These are phyloP conservation scores for Simmondsia chinensis DNA, from an alignment of 148 eudicot genomes.

Conservation along the genomic window DNA sequence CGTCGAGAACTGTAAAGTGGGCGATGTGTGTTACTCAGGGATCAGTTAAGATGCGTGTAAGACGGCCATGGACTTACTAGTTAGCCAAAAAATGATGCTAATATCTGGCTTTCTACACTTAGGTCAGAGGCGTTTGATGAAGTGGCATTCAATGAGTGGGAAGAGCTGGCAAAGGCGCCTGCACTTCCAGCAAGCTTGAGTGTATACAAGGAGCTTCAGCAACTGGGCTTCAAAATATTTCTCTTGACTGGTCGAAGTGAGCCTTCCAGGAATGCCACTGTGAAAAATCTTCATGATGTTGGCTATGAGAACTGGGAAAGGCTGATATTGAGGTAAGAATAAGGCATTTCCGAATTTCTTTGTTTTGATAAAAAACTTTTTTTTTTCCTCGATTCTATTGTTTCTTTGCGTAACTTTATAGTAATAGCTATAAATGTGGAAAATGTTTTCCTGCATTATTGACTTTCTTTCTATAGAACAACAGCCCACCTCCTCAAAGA, in stretches of 20 bases:
- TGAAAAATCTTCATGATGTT: slow-evolving; percentile 33
- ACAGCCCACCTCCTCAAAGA: too few relatives aligned
- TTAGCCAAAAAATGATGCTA: not conserved
- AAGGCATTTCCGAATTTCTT: too few relatives aligned
- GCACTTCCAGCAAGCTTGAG: slow-evolving; percentile 62
- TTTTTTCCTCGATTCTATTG: too few relatives aligned
- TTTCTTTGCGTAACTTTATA: too few relatives aligned
- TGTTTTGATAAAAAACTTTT: too few relatives aligned
- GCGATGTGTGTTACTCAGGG: too few relatives aligned
- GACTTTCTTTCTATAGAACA: too few relatives aligned
- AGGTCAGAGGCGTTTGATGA: slow-evolving; percentile 59
- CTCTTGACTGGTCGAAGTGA: slow-evolving; percentile 78
- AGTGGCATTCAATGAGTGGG: slow-evolving; percentile 44
- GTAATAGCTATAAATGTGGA: too few relatives aligned
- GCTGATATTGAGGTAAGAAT: slow-evolving; percentile 79
- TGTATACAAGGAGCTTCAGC: slow-evolving; percentile 57
- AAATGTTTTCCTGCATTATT: too few relatives aligned
- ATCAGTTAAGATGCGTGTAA: too few relatives aligned
- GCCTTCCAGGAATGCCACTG: slow-evolving; percentile 43
- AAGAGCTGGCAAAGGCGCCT: slow-evolving; percentile 48
- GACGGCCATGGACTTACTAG: not conserved
- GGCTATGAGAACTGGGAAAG: slow-evolving; percentile 66
- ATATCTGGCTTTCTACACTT: slow-evolving; percentile 1
- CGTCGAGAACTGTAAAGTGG: too few relatives aligned
- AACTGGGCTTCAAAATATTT: slow-evolving; percentile 59